Evolutionary conservation across 2,329 filamentous ascomycete species (phyloP), one percentile per base, ranked within the genome.

Genomic region (Pseudodiploospora longispora): DNA sequence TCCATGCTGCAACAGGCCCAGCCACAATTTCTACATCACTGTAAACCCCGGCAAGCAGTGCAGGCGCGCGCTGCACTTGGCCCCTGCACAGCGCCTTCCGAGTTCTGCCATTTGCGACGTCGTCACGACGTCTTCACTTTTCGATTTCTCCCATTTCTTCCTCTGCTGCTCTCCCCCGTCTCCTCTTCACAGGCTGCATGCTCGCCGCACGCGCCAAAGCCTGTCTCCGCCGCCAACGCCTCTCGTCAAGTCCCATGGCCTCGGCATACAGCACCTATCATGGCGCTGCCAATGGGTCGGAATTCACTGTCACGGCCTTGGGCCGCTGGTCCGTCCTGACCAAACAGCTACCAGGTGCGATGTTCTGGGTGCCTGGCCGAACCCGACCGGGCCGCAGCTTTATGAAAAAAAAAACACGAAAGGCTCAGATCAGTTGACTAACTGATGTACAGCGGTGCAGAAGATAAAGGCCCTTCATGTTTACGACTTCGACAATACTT

Each of bases 401-500:
- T 19, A 19, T 19, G 19, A 19, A 19, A 19, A 19, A 19, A 19
- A 19, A 19, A 19, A 19, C 19, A 19, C 32, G 12, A 9, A 12
- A 34, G 32, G 32, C 12, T 9, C 32, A 9, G 32, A 12, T 12
- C 32, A 34, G 32, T 34, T 12, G 40, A 38, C 38, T 47, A 44
- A 47, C 36, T 30, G 32, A 32, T 6, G 4, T 41, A 27, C 52
- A 78, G 76, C 78, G 30, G 73, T 81, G 8, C 72, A 84, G 36
- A 72, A 79, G 44, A 83, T 97, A 65, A 87, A 80, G 61, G 69
- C 80, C 6, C 80, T 98, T 42, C 91, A 97, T 60, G 78, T 98
- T 54, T 97, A 97, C 69, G 93, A 98, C 64, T 98, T 97, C 64
- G 93, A 98, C 66, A 97, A 98, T 60, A 97, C 91, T 33, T 69